Evolutionary conservation across 2,329 filamentous ascomycete species (phyloP).

Genomic region (Colletotrichum graminicola): DNA sequence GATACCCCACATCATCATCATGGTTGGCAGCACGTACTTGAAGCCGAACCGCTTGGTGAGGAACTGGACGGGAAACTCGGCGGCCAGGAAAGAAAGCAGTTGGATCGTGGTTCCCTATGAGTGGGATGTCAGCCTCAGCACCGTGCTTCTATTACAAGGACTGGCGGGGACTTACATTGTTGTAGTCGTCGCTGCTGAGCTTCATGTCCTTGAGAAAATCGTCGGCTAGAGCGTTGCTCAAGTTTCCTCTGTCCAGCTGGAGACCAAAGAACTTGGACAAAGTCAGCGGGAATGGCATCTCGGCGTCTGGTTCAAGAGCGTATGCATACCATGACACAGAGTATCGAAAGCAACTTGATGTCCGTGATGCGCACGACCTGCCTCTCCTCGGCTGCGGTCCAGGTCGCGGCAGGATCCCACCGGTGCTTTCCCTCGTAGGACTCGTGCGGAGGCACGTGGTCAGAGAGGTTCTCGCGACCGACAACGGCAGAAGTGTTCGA

Average conservation of each 20-base stretch:
- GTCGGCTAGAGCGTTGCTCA: slow-evolving; percentile 72
- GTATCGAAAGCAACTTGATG: slow-evolving; percentile 58
- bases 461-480: slow-evolving; percentile 54
- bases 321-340: slow-evolving; percentile 53
- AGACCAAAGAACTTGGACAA: slow-evolving; percentile 67
- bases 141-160: neutral
- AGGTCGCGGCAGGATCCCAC: slow-evolving; percentile 68
- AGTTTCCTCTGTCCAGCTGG: slow-evolving; percentile 73
- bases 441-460: slow-evolving; percentile 58
- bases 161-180: slow-evolving; percentile 54
- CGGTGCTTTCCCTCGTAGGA: slow-evolving; percentile 70
- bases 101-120: slow-evolving; percentile 65
- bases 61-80: slow-evolving; percentile 72
- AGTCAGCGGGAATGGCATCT: slow-evolving; percentile 1
- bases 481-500: slow-evolving; percentile 48
- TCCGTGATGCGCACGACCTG: slow-evolving; percentile 65
- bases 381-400: slow-evolving; percentile 69
- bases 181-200: slow-evolving; percentile 65
- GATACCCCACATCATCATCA: slow-evolving; percentile 45
- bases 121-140: slow-evolving; percentile 9
- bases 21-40: slow-evolving; percentile 50
- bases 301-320: slow-evolving; percentile 6
- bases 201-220: slow-evolving; percentile 68
- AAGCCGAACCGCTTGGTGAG: slow-evolving; percentile 64
- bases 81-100: slow-evolving; percentile 65